Conservation (phyloP, 345 rosid genomes). For the Dipteronia dyeriana region DNA sequence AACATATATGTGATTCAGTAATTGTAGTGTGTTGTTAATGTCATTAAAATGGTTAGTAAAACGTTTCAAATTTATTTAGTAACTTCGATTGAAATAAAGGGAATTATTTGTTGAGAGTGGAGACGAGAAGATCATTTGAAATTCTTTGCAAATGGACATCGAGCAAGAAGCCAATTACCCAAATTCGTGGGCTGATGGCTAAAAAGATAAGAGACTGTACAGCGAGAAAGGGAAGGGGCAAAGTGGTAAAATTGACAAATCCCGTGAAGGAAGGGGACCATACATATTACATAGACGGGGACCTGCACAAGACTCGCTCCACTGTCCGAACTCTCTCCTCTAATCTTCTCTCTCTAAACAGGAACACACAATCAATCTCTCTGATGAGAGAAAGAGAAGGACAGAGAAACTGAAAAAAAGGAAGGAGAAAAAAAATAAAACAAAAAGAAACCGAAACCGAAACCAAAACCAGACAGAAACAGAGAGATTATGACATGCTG, state of each 20-base stretch:
- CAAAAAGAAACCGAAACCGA: not conserved
- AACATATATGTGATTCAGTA: too few relatives aligned
- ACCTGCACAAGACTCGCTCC: slow-evolving; percentile 17
- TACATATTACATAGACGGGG: not conserved
- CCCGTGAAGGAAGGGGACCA: slow-evolving; percentile 8
- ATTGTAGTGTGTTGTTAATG: too few relatives aligned
- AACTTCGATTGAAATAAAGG: too few relatives aligned
- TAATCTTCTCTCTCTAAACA: not conserved
- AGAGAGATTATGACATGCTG: not conserved
- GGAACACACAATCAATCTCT: not conserved
- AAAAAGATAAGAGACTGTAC: too few relatives aligned
- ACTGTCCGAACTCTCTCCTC: slow-evolving; percentile 11
- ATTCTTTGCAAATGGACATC: too few relatives aligned
- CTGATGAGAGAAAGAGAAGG: not conserved
- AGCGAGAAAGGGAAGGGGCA: not conserved
- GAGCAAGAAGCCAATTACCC: too few relatives aligned
- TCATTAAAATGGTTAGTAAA: too few relatives aligned
- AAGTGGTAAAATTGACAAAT: not conserved
- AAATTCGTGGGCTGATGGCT: too few relatives aligned
- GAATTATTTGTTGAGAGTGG: too few relatives aligned
- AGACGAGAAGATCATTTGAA: too few relatives aligned
- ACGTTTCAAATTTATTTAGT: too few relatives aligned
- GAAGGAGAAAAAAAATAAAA: not conserved
- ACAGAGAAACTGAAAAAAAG: not conserved
- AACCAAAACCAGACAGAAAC: not conserved